Evolutionary conservation across 441 rosid genomes (phyloP), one percentile per base, ranked within the genome.

Genomic region (Geranium incanum): DNA sequence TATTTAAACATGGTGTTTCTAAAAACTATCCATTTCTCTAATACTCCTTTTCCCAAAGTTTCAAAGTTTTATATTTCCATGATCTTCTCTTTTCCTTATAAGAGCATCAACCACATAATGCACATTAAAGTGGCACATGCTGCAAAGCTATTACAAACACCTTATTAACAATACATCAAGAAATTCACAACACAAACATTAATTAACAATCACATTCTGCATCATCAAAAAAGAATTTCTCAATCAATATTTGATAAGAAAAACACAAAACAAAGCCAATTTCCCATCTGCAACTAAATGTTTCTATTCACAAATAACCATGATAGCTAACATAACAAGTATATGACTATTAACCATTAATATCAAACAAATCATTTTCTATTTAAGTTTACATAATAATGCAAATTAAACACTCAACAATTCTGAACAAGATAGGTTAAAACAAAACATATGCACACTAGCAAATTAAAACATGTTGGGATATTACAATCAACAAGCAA

Each of bases 141-240:
- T 41, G 1, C 48, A 41, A 41, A 41, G 5, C 48, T 45, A 45
- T 45, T 6, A 45, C 48, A 41, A 41, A 41, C 48, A 41, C 11
- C 48, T 41, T 41, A 0, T 4, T 39, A 39, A 39, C 8, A 7
- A 39, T 39, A 7, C 6, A 7, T 39, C 6, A 39, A 39, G 8
- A 5, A 7, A 39, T 39, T 39, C 8, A 39, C 1, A 41, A 6
- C 11, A 41, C 8, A 11, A 39, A 41, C 0, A 7, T 41, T 41
- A 41, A 41, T 41, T 41, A 41, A 6, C 48, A 41, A 5, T 39
- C 43, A 39, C 11, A 43, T 43, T 43, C n/a, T 84, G 70, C 52
- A 45, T 12, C 52, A 45, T 45, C 11, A 3, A 45, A 13, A 45
- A 9, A 1, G 0, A 5, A 39, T 39, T 39, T 39, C 43, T 39